Percentiles rank a stretch among this genome's conserved stretches.
Conservation (phyloP, 768 basidiomycete species). For the Xanthoconium stramineum region DNA sequence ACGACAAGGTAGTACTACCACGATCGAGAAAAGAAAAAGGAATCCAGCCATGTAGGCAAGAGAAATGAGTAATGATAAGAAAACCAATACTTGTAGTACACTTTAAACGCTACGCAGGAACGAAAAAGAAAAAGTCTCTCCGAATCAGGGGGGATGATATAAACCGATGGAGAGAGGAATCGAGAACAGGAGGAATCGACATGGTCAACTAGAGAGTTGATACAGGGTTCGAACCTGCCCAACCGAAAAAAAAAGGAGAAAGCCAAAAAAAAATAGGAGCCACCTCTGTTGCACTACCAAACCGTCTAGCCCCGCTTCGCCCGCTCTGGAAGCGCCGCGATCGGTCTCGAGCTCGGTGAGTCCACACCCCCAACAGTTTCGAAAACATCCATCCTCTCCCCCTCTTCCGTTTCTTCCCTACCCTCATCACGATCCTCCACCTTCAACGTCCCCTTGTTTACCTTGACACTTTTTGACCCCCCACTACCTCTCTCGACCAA, state of each 20-base stretch:
- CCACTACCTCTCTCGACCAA: constrained; percentile 34
- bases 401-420: not conserved
- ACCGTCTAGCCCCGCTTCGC: constrained; percentile 20
- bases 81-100: no score
- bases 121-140: not conserved
- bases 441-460: not conserved
- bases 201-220: not conserved
- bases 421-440: not conserved
- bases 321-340: constrained; percentile 31
- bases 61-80: no score
- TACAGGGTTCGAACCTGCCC: not conserved
- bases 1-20: not conserved
- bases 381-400: not conserved
- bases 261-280: no score
- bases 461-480: constrained; percentile 14
- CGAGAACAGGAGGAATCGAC: not conserved
- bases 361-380: constrained; percentile 17
- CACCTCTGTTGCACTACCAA: not conserved
- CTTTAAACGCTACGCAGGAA: not conserved
- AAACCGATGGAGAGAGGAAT: not conserved
- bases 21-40: not conserved
- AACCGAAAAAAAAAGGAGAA: not conserved
- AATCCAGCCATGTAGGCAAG: no score
- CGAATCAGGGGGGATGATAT: not conserved
- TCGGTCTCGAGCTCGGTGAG: constrained; percentile 23